phyloP scores from a whole-genome alignment of 176 grass and related monocot species.

The Oryza glaberrima region DNA sequence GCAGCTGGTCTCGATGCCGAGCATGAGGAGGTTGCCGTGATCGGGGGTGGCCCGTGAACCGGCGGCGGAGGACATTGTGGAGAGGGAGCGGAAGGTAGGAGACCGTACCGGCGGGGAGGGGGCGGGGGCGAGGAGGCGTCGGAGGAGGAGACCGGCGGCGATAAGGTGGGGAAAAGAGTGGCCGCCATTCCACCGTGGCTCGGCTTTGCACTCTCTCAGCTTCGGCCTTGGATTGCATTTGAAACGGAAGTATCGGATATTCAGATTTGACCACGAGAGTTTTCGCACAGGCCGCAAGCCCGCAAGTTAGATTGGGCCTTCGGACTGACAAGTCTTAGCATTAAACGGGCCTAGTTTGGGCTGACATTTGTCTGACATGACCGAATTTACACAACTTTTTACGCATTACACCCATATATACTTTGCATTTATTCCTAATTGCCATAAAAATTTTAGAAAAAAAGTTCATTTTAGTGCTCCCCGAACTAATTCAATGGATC shows the following conservation, averaged over 20 bases:
- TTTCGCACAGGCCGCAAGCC: too few relatives aligned
- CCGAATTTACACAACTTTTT: too few relatives aligned
- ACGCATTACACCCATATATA: too few relatives aligned
- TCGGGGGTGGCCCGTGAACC: neutral
- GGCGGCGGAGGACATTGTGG: constrained; percentile 22
- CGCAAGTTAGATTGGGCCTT: too few relatives aligned
- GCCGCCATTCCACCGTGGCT: constrained; percentile 53
- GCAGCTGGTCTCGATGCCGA: constrained; percentile 95
- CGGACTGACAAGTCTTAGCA: too few relatives aligned
- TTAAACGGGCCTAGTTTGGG: too few relatives aligned
- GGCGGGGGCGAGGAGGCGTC: constrained; percentile 9
- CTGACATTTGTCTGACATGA: too few relatives aligned
- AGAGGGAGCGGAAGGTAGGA: constrained; percentile 7
- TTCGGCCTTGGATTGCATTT: neutral
- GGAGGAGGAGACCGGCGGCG: constrained; percentile 40
- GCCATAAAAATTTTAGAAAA: too few relatives aligned
- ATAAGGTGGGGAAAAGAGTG: constrained; percentile 60
- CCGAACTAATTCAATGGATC: too few relatives aligned
- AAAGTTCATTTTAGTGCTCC: too few relatives aligned
- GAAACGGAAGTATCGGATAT: constrained; percentile 15
- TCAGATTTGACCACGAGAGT: neutral
- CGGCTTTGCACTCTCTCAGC: neutral
- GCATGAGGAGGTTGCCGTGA: constrained; percentile 62
- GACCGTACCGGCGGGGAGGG: neutral
- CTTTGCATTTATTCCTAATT: too few relatives aligned